A percentile compares a stretch with the other conserved stretches of the same genome.
These are phyloP conservation scores for Polyporus tsugae DNA, from an alignment of 1,284 basidiomycete genomes.

Conservation along the genomic window DNA sequence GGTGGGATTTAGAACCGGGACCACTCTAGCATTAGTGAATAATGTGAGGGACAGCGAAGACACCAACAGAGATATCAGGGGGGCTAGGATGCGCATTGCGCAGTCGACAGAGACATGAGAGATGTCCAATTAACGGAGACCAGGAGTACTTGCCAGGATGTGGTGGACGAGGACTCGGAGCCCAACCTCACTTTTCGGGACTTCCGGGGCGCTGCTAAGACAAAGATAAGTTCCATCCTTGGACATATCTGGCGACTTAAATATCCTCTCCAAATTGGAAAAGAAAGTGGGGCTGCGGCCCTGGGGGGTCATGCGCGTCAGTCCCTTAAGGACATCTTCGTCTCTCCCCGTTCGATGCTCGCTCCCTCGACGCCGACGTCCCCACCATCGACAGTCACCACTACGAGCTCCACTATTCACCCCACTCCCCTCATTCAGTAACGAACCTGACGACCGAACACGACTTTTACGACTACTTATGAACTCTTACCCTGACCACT, in stretches of 20 bases:
- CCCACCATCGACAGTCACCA: conserved; percentile 16
- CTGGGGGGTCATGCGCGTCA: conserved; percentile 5
- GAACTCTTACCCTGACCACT: conserved; percentile 45
- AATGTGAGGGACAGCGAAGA: neutral
- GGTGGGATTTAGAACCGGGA: conserved; percentile 2
- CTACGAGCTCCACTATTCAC: neutral
- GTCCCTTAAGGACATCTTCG: neutral
- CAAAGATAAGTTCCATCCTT: neutral
- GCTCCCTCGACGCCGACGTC: conserved; percentile 21
- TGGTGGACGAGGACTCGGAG: neutral
- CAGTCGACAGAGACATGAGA: conserved; percentile 25
- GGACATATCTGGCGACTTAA: conserved; percentile 11
- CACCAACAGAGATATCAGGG: conserved; percentile 9
- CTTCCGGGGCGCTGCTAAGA: conserved; percentile 3
- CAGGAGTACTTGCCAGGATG: neutral
- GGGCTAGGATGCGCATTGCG: conserved; percentile 27
- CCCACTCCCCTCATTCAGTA: conserved; percentile 4
- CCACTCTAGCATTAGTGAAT: neutral
- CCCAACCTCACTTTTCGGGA: conserved; percentile 14
- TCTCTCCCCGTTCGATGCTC: conserved; percentile 26
- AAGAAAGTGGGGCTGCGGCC: conserved; percentile 28
- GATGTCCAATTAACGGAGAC: neutral
- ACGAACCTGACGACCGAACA: conserved; percentile 31
- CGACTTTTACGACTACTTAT: conserved; percentile 44
- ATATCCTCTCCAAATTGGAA: neutral